These are phyloP conservation scores for Sextonia rubra DNA, from an alignment of 164 flowering plant species.

Conservation along the genomic window DNA sequence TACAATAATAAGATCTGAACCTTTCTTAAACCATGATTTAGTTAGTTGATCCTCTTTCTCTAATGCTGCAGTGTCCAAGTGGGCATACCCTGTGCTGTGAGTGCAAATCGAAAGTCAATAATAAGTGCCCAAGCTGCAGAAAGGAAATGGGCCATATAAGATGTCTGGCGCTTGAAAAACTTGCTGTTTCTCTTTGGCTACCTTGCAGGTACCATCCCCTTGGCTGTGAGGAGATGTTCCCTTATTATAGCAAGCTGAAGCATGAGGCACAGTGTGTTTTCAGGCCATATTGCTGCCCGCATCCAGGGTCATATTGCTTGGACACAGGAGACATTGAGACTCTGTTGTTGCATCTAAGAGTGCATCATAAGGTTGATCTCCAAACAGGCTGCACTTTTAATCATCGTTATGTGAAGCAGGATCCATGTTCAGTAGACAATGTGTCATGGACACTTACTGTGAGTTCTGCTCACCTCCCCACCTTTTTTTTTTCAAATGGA, in stretches of 20 bases:
- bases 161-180: slow-evolving; percentile 24
- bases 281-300: slow-evolving; percentile 27
- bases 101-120: slow-evolving; percentile 24
- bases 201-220: slow-evolving; percentile 20
- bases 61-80: slow-evolving; percentile 25
- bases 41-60: background rate
- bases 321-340: slow-evolving; percentile 19
- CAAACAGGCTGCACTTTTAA: slow-evolving; percentile 25
- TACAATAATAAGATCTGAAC: too few relatives aligned
- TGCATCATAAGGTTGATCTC: slow-evolving; percentile 25
- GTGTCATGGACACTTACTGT: slow-evolving; percentile 31
- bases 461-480: slow-evolving; percentile 4
- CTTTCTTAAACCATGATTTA: background rate
- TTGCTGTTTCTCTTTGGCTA: slow-evolving; percentile 20
- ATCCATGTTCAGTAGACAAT: slow-evolving; percentile 24
- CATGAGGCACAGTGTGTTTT: slow-evolving; percentile 24
- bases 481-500: background rate
- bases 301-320: slow-evolving; percentile 25
- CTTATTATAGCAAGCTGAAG: slow-evolving; percentile 24
- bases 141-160: slow-evolving; percentile 30
- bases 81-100: slow-evolving; percentile 26
- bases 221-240: slow-evolving; percentile 26
- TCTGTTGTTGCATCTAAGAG: slow-evolving; percentile 22
- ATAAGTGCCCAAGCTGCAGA: slow-evolving; percentile 27
- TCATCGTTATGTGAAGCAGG: slow-evolving; percentile 31